Evolutionary conservation across 768 basidiomycete species (phyloP), one percentile per base, ranked within the genome.

Genomic region (Suillus tomentosus): DNA sequence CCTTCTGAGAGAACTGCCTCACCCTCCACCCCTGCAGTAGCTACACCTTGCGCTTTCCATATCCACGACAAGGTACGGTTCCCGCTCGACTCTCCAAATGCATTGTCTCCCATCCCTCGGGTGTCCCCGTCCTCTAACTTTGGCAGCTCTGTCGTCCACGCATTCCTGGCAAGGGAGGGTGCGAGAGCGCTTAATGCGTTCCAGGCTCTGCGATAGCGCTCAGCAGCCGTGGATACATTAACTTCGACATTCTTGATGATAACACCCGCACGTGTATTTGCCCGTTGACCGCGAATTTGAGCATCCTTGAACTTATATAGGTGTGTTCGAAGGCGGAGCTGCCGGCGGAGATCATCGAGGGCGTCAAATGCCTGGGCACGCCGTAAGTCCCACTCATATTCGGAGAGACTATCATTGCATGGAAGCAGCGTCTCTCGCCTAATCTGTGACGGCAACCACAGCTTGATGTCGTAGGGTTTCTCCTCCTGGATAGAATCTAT

Each of bases 361-460:
- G 68, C 39, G 22, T 69, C 65, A 43, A 61, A 48, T 24, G 68
- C 68, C 37, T 69, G 68, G 9, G 68, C 68, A 24, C 51, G 27
- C 15, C 55, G 65, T 19, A 69, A 60, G 13, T 48, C 36, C 39
- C 36, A 40, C 62, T 65, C 61, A 6, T 45, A 62, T 24, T 24
- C 22, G 15, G n/a, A 22, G 19, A 65, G 51, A 31, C n/a, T 27
- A 27, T 27, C 27, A 27, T 27, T 27, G 27, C 27, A 27, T 27
- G 27, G 27, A 27, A 27, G 27, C 27, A 27, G 27, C 3, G 37
- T 4, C 31, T 6, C 39, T 61, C 61, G 37, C 54, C 37, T 5
- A 34, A n/a, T 5, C 13, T 59, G 37, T n/a, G 57, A 59, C 3
- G 57, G 57, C 8, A 59, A 43, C 57, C 57, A 59, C 14, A 59